These are phyloP conservation scores for Candida ulmi DNA, from an alignment of 805 yeast species.

Conservation along the genomic window DNA sequence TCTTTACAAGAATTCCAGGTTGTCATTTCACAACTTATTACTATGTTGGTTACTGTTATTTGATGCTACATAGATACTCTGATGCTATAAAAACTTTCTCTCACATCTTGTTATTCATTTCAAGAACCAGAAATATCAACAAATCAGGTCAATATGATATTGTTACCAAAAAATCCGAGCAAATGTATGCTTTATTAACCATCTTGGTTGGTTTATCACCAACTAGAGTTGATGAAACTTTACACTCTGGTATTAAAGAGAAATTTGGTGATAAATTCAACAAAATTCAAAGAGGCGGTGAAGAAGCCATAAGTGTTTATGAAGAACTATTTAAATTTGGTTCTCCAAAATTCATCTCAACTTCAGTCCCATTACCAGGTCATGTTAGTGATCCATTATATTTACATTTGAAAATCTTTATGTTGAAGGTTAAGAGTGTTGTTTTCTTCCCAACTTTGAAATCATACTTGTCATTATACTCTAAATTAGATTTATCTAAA, in stretches of 20 bases:
- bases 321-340: constrained; percentile 43
- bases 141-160: constrained; percentile 39
- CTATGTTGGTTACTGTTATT: constrained; percentile 45
- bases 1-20: constrained; percentile 41
- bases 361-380: constrained; percentile 29
- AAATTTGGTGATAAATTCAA: constrained; percentile 40
- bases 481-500: constrained; percentile 39
- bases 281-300: constrained; percentile 37
- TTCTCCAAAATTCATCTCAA: constrained; percentile 43
- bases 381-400: constrained; percentile 35
- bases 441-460: constrained; percentile 35
- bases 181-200: constrained; percentile 45
- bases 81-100: constrained; percentile 45
- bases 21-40: constrained; percentile 47
- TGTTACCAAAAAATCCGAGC: constrained; percentile 42
- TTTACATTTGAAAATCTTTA: constrained; percentile 38
- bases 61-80: constrained; percentile 44
- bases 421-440: constrained; percentile 34
- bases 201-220: constrained; percentile 41
- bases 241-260: constrained; percentile 39
- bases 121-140: constrained; percentile 39
- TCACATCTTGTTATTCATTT: constrained; percentile 39
- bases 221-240: constrained; percentile 39
- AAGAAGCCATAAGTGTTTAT: constrained; percentile 33
- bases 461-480: constrained; percentile 39